Conservation (phyloP, 2,329 filamentous ascomycete species). For the Penicillium sp. region DNA sequence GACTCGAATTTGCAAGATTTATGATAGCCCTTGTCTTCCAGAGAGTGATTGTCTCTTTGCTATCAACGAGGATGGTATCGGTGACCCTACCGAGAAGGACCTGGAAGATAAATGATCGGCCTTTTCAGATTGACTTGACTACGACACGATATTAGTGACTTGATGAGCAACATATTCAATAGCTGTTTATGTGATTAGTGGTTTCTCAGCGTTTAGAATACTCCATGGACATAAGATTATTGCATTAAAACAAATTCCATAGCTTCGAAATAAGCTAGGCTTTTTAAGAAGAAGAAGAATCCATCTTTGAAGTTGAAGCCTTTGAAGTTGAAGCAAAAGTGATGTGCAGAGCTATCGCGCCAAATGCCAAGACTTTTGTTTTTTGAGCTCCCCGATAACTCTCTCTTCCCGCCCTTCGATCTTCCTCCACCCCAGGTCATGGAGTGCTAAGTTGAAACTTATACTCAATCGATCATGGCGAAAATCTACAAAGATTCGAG, state of each 20-base stretch:
- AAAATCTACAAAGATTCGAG: slow-evolving; percentile 84
- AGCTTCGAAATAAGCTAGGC: background rate
- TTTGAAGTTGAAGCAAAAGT: too few relatives aligned
- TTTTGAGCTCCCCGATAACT: slow-evolving; percentile 33
- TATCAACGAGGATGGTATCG: slow-evolving; percentile 95
- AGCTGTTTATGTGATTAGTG: slow-evolving; percentile 6
- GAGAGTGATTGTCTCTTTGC: slow-evolving; percentile 97
- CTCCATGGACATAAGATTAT: background rate
- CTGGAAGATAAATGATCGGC: slow-evolving; percentile 72
- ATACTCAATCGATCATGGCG: slow-evolving; percentile 56
- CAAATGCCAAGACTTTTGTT: slow-evolving; percentile 39
- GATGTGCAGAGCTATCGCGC: slow-evolving; percentile 4
- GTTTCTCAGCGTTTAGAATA: background rate
- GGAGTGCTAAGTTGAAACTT: slow-evolving; percentile 33
- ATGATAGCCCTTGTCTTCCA: slow-evolving; percentile 94
- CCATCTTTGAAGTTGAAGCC: too few relatives aligned
- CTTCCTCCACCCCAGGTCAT: slow-evolving; percentile 30
- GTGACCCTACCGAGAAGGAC: slow-evolving; percentile 93
- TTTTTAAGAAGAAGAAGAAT: background rate
- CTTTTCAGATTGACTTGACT: background rate
- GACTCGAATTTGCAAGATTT: slow-evolving; percentile 98
- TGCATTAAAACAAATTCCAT: background rate
- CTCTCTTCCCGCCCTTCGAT: slow-evolving; percentile 31
- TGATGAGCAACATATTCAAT: slow-evolving; percentile 16
- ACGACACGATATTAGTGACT: slow-evolving; percentile 29